These are phyloP conservation scores for Schwanniomyces pseudopolymorphus DNA, from an alignment of 805 yeast genomes.

Conservation along the genomic window DNA sequence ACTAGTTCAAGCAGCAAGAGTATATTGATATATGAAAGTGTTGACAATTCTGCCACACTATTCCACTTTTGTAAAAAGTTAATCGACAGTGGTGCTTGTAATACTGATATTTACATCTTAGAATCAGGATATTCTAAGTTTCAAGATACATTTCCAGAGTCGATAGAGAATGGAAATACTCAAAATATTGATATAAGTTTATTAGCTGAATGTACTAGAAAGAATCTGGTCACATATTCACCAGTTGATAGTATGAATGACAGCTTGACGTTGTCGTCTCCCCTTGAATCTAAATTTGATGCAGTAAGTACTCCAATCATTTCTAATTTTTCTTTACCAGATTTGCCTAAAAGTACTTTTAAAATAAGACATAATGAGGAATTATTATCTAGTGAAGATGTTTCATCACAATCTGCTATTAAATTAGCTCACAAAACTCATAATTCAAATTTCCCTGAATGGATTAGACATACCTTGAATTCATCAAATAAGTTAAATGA, in stretches of 20 bases:
- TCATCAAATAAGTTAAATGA: slow-evolving; percentile 17
- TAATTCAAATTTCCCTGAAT: slow-evolving; percentile 38
- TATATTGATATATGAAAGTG: slow-evolving; percentile 49
- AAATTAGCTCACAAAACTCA: slow-evolving; percentile 35
- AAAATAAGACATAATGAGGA: slow-evolving; percentile 56
- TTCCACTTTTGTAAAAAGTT: slow-evolving; percentile 51
- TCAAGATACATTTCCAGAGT: slow-evolving; percentile 15
- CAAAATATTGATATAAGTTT: neutral
- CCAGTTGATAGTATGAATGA: neutral
- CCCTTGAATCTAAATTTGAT: neutral
- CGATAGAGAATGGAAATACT: slow-evolving; percentile 19
- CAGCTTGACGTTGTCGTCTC: neutral
- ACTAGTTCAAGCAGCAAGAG: slow-evolving; percentile 8
- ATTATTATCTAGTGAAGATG: slow-evolving; percentile 12
- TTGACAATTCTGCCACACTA: slow-evolving; percentile 37
- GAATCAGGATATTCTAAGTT: slow-evolving; percentile 43
- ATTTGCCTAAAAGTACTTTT: slow-evolving; percentile 33
- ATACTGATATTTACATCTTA: slow-evolving; percentile 32
- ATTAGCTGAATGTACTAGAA: neutral
- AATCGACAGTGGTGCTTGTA: slow-evolving; percentile 18
- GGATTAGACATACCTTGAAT: slow-evolving; percentile 19
- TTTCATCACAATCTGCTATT: slow-evolving; percentile 11
- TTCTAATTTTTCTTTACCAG: slow-evolving; percentile 57
- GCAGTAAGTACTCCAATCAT: slow-evolving; percentile 33
- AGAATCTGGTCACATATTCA: slow-evolving; percentile 2